Evolutionary conservation across 768 basidiomycete genomes (phyloP).

Genomic region (Crucibulum laeve): DNA sequence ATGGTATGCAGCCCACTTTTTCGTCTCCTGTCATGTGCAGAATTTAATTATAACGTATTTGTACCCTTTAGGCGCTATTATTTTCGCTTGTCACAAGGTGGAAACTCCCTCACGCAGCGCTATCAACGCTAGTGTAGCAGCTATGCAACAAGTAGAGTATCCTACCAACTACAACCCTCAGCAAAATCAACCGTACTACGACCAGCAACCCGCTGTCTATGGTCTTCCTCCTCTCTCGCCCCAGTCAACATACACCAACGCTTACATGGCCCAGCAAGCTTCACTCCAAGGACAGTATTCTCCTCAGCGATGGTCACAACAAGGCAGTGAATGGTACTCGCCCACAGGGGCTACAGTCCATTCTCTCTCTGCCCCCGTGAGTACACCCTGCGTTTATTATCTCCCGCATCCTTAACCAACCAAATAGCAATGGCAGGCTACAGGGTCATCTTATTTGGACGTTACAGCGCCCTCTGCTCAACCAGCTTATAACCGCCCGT

Average conservation of each 20-base stretch:
- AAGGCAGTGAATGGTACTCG: slow-evolving; percentile 27
- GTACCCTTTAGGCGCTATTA: slow-evolving; percentile 52
- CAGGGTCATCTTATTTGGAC: slow-evolving; percentile 19
- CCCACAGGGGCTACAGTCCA: slow-evolving; percentile 8
- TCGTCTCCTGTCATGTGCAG: slow-evolving; percentile 17
- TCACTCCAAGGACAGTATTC: slow-evolving; percentile 29
- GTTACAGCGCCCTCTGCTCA: slow-evolving; percentile 9
- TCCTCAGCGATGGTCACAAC: slow-evolving; percentile 39
- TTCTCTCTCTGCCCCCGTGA: slow-evolving; percentile 17
- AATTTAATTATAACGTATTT: slow-evolving; percentile 17
- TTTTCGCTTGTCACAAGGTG: slow-evolving; percentile 73
- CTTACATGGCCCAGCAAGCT: slow-evolving; percentile 28
- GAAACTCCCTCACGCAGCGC: slow-evolving; percentile 37
- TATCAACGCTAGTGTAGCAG: slow-evolving; percentile 29
- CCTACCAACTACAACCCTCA: slow-evolving; percentile 28
- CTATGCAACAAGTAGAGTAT: slow-evolving; percentile 46
- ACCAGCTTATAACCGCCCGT: slow-evolving; percentile 18
- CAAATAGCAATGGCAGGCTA: slow-evolving; percentile 12
- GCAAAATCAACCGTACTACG: slow-evolving; percentile 33
- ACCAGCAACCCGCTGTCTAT: slow-evolving; percentile 33
- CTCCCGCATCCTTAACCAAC: slow-evolving; percentile 15
- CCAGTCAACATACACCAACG: slow-evolving; percentile 24
- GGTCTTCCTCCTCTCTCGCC: slow-evolving; percentile 36
- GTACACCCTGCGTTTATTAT: slow-evolving; percentile 25
- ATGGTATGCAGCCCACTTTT: slow-evolving; percentile 51